Percentiles rank a stretch among this genome's conserved stretches.
phyloP scores from a whole-genome alignment of 768 basidiomycete genomes.

The Asterophora lycoperdoides region DNA sequence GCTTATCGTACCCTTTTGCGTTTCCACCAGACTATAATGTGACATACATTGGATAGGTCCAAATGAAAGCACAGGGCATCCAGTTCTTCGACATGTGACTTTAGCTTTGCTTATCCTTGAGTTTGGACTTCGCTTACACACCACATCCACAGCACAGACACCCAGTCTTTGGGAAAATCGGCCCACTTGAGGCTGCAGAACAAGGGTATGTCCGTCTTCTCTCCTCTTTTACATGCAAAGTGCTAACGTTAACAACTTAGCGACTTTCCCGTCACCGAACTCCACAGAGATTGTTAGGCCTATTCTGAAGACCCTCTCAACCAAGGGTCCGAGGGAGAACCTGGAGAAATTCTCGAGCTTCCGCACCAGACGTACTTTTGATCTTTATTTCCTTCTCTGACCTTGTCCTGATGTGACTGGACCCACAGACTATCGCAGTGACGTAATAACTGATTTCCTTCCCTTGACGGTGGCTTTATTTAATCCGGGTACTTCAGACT shows the following conservation, averaged over 20 bases:
- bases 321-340: constrained; percentile 58
- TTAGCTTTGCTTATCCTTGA: constrained; percentile 9
- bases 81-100: constrained; percentile 86
- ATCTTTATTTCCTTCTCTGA: constrained; percentile 6
- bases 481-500: constrained; percentile 41
- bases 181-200: constrained; percentile 31
- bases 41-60: constrained; percentile 45
- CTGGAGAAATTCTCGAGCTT: constrained; percentile 67
- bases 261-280: constrained; percentile 54
- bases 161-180: constrained; percentile 51
- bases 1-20: background rate
- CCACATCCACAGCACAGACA: constrained; percentile 57
- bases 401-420: constrained; percentile 11
- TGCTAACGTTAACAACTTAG: constrained; percentile 30
- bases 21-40: constrained; percentile 6
- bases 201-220: constrained; percentile 34
- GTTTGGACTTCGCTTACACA: constrained; percentile 7
- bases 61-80: constrained; percentile 69
- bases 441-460: constrained; percentile 47
- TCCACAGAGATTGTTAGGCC: constrained; percentile 51
- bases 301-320: constrained; percentile 66
- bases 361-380: constrained; percentile 63
- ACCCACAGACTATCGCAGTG: constrained; percentile 63
- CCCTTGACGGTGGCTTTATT: constrained; percentile 14
- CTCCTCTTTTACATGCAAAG: constrained; percentile 11